Percentiles rank a stretch among this genome's conserved stretches.
These are phyloP conservation scores for Exobasidium rhododendri DNA, from an alignment of 1,284 basidiomycete species.

Conservation along the genomic window DNA sequence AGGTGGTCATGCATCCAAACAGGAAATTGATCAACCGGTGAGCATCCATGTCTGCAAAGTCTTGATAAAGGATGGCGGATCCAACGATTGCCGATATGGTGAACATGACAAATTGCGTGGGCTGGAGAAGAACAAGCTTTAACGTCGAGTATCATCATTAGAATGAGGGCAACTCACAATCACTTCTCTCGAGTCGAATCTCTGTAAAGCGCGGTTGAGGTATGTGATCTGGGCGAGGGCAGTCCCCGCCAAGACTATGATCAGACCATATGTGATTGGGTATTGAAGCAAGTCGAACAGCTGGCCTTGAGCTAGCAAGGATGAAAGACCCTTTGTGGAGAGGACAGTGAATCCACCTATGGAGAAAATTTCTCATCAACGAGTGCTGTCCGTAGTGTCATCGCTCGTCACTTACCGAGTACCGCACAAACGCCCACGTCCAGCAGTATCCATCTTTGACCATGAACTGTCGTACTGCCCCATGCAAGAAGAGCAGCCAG, in stretches of 20 bases:
- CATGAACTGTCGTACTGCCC: constrained; percentile 62
- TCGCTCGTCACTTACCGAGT: constrained; percentile 71
- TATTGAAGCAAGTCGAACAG: constrained; percentile 34
- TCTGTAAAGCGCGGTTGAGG: constrained; percentile 66
- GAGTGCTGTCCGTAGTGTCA: too few species aligned
- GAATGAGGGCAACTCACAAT: constrained; percentile 13
- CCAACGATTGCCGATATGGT: constrained; percentile 77
- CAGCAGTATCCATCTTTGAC: constrained; percentile 70
- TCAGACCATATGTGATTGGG: constrained; percentile 45
- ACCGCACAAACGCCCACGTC: constrained; percentile 85
- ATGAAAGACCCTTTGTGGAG: constrained; percentile 87
- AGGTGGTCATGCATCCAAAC: constrained; percentile 77
- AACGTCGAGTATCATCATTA: not conserved
- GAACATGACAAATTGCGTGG: constrained; percentile 85
- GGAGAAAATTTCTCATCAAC: too few species aligned
- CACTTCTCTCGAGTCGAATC: constrained; percentile 43
- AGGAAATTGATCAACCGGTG: constrained; percentile 81
- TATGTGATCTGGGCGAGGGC: constrained; percentile 86
- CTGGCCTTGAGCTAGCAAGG: constrained; percentile 58
- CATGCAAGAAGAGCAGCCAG: constrained; percentile 27
- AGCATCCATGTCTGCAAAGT: constrained; percentile 64
- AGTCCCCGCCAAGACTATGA: constrained; percentile 70
- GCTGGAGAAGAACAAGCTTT: constrained; percentile 57
- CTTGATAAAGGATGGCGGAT: constrained; percentile 86
- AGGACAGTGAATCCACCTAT: constrained; percentile 88